Conservation (phyloP, 2,329 filamentous ascomycete species). For the Sporothrix dimorphospora region DNA sequence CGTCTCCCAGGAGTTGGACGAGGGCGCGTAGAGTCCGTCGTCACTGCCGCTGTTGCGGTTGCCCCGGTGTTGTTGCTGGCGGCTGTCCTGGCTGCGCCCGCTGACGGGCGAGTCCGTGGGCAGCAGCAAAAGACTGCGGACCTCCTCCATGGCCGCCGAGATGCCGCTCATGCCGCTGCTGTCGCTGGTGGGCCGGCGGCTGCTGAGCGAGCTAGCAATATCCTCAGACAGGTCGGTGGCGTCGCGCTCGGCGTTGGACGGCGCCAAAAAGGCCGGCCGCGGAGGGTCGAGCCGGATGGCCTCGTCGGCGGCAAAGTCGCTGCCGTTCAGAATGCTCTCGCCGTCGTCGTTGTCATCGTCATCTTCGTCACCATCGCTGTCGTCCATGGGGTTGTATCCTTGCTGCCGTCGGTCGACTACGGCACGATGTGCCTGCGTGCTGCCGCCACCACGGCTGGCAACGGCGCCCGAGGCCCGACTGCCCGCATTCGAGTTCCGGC, state of each 20-base stretch:
- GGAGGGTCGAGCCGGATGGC: conserved; percentile 31
- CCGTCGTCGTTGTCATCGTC: conserved; percentile 14
- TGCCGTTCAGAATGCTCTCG: not conserved
- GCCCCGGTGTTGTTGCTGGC: not conserved
- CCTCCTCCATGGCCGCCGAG: conserved; percentile 34
- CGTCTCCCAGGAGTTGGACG: conserved; percentile 34
- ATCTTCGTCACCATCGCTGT: not conserved
- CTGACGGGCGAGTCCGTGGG: conserved; percentile 24
- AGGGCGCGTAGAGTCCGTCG: conserved; percentile 13
- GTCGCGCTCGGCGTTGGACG: conserved; percentile 7
- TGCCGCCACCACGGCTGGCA: not conserved
- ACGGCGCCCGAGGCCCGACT: conserved; percentile 17
- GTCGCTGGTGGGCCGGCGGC: conserved; percentile 16
- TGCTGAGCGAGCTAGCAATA: conserved; percentile 32
- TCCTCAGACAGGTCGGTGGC: conserved; percentile 28
- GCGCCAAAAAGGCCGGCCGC: conserved; percentile 23
- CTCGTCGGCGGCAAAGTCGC: conserved; percentile 10
- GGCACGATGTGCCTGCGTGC: not conserved
- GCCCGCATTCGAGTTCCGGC: not conserved
- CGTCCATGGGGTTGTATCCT: not conserved
- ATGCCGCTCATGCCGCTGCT: conserved; percentile 31
- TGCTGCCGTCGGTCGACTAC: not conserved
- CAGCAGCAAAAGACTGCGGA: conserved; percentile 31
- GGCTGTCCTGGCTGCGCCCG: not conserved
- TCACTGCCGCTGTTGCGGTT: not conserved